Conservation (phyloP, 768 basidiomycete genomes). For the Collybiopsis confluens region DNA sequence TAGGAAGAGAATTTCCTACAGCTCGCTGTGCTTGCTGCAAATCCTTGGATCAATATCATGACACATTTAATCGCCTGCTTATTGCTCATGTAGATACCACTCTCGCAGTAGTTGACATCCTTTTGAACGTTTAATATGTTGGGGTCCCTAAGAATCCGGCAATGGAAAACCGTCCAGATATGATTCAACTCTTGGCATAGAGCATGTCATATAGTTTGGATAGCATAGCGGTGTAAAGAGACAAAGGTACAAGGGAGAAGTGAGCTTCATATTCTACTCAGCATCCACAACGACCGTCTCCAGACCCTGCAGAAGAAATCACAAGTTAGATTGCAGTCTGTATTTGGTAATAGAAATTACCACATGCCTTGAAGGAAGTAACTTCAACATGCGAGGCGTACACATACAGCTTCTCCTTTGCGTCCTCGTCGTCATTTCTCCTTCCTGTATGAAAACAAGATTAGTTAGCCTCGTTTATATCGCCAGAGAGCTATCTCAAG, state of each 20-base stretch:
- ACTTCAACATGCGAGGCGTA: constrained; percentile 83
- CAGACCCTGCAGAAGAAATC: constrained; percentile 60
- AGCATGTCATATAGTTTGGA: no score
- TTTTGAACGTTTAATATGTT: no score
- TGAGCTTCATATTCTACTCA: constrained; percentile 44
- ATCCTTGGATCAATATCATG: no score
- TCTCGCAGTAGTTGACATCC: no score
- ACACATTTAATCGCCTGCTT: background rate
- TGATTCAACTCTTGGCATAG: no score
- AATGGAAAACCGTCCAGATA: no score
- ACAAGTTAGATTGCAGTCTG: constrained; percentile 8
- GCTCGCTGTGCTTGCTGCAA: no score
- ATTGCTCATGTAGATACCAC: background rate
- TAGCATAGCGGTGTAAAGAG: no score
- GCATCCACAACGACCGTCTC: constrained; percentile 80
- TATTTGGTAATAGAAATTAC: background rate
- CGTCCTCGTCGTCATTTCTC: constrained; percentile 98
- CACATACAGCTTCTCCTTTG: constrained; percentile 96
- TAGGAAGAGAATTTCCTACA: no score
- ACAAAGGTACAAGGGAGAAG: no score
- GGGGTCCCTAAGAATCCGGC: no score
- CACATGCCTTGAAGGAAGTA: constrained; percentile 75
- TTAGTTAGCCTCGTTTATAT: background rate
- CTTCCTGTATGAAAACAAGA: constrained; percentile 54
- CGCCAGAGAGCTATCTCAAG: no score